Evolutionary conservation across 148 eudicot genomes (phyloP).

Genomic region (Rhododendron mucronatum): DNA sequence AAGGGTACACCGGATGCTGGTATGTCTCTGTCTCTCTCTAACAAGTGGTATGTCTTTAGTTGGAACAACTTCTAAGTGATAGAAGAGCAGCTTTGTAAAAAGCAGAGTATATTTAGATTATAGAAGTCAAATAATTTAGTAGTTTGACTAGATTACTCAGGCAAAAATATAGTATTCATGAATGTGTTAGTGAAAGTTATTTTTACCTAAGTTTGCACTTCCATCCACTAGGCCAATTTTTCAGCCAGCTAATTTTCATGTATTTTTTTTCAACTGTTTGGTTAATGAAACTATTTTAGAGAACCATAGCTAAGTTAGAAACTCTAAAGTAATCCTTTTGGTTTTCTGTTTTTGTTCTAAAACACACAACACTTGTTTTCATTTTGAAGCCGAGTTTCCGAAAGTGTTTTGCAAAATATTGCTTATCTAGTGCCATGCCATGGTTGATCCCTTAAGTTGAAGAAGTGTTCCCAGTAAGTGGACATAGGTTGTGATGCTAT

Average conservation of each 20-base stretch:
- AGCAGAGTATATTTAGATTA: too few relatives aligned
- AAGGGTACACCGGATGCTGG: too few relatives aligned
- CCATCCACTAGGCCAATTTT: not conserved
- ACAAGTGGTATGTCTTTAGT: not conserved
- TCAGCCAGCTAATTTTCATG: too few relatives aligned
- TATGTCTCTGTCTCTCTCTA: too few relatives aligned
- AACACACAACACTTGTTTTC: not conserved
- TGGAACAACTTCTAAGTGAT: too few relatives aligned
- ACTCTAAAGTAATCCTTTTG: not conserved
- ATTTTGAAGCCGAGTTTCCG: not conserved
- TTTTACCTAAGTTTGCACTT: not conserved
- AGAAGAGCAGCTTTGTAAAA: too few relatives aligned
- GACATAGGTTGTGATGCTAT: not conserved
- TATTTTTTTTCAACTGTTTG: not conserved
- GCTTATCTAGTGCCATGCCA: not conserved
- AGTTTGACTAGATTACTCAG: too few relatives aligned
- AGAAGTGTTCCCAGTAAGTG: not conserved
- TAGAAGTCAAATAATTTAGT: too few relatives aligned
- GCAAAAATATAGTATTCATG: too few relatives aligned
- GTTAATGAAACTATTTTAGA: not conserved
- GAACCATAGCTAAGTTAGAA: not conserved
- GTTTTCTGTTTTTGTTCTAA: not conserved
- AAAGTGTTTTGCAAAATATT: not conserved
- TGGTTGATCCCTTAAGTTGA: not conserved
- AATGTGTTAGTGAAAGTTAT: too few relatives aligned